Evolutionary conservation across 2,329 filamentous ascomycete genomes (phyloP).

Genomic region (Trichoderma hamatum): DNA sequence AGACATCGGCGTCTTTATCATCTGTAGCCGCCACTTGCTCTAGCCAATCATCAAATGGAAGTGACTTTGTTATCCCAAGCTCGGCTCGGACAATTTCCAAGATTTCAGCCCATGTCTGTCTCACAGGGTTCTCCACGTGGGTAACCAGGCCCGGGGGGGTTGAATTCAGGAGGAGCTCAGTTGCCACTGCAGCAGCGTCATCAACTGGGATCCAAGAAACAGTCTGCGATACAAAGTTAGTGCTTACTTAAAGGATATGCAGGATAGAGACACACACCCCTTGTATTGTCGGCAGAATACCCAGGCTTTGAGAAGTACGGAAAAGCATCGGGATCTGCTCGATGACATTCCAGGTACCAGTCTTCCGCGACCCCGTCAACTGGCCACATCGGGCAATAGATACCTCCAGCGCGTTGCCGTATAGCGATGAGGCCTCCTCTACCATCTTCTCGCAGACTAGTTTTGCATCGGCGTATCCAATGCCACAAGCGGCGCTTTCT

Average conservation of each 20-base stretch:
- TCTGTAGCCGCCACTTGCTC: conserved; percentile 25
- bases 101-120: conserved; percentile 28
- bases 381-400: conserved; percentile 31
- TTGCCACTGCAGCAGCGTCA: conserved; percentile 29
- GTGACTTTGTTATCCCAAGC: conserved; percentile 23
- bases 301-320: conserved; percentile 28
- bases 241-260: not conserved
- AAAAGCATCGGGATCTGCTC: conserved; percentile 33
- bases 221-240: conserved; percentile 26
- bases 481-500: conserved; percentile 28
- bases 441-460: conserved; percentile 33
- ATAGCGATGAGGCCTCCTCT: conserved; percentile 24
- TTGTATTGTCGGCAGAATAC: conserved; percentile 28
- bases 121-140: conserved; percentile 31
- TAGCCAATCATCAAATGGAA: conserved; percentile 29
- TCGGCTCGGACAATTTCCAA: conserved; percentile 19
- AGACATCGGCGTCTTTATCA: conserved; percentile 15
- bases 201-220: conserved; percentile 31
- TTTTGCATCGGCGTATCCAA: conserved; percentile 34
- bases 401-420: conserved; percentile 27
- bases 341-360: conserved; percentile 30
- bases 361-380: conserved; percentile 29
- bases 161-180: conserved; percentile 26
- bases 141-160: conserved; percentile 15
- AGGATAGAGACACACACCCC: conserved; percentile 24